phyloP scores from a whole-genome alignment of 2,329 filamentous ascomycete species.

The Cercospora beticola region DNA sequence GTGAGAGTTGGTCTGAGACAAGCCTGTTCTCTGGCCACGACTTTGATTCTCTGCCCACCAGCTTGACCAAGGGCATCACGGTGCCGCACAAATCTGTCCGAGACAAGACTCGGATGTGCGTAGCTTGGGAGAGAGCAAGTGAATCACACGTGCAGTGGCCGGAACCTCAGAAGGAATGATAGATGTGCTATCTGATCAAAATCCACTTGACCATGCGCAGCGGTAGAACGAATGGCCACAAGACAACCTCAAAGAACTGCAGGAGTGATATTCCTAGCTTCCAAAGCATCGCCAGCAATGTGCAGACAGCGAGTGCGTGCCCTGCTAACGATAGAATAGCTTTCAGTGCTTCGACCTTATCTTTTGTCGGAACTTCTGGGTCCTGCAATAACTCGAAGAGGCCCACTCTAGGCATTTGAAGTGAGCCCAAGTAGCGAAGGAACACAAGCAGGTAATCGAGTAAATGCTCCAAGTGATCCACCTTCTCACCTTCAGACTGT shows the following conservation, averaged over 20 bases:
- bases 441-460: slow-evolving; percentile 6
- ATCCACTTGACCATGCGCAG: slow-evolving; percentile 32
- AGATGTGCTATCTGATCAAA: slow-evolving; percentile 1
- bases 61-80: background rate
- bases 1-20: background rate
- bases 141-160: background rate
- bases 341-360: slow-evolving; percentile 32
- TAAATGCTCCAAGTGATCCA: slow-evolving; percentile 8
- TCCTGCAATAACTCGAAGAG: slow-evolving; percentile 23
- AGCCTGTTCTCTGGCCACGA: background rate
- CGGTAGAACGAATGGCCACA: slow-evolving; percentile 35
- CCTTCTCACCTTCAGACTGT: background rate
- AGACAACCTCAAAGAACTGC: slow-evolving; percentile 29
- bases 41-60: background rate
- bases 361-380: slow-evolving; percentile 22
- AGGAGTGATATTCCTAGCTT: slow-evolving; percentile 30
- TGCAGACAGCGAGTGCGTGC: slow-evolving; percentile 29
- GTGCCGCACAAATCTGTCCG: background rate
- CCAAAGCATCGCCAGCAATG: slow-evolving; percentile 30
- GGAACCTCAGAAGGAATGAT: background rate
- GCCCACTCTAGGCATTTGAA: slow-evolving; percentile 23
- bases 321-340: slow-evolving; percentile 25
- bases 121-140: background rate
- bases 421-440: slow-evolving; percentile 13
- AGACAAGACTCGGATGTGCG: background rate